phyloP scores from a whole-genome alignment of 257 asterid genomes.

The Eustoma russellianum region DNA sequence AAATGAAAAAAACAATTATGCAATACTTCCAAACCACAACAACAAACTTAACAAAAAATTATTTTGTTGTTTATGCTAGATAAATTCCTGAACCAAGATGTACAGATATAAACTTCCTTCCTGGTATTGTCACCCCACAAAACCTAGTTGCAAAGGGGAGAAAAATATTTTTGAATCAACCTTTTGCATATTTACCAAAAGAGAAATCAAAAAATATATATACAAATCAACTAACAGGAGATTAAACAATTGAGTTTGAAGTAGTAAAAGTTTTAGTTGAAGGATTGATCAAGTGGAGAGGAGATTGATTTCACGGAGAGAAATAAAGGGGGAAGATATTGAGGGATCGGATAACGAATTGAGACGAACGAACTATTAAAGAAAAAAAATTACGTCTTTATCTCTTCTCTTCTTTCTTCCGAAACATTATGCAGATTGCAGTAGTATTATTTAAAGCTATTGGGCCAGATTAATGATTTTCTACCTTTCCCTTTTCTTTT shows the following conservation, averaged over 20 bases:
- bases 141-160: background rate
- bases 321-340: slow-evolving; percentile 10
- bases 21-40: slow-evolving; percentile 27
- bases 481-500: background rate
- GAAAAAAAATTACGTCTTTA: slow-evolving; percentile 39
- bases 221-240: slow-evolving; percentile 27
- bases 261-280: slow-evolving; percentile 17
- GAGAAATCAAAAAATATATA: slow-evolving; percentile 29
- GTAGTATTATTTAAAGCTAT: too few species aligned
- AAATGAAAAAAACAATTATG: slow-evolving; percentile 5
- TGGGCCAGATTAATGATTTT: background rate
- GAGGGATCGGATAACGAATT: slow-evolving; percentile 42
- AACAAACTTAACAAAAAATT: slow-evolving; percentile 39
- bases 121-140: background rate
- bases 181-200: slow-evolving; percentile 15
- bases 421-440: slow-evolving; percentile 1
- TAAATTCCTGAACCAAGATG: background rate
- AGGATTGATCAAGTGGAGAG: background rate
- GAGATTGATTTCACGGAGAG: slow-evolving; percentile 12
- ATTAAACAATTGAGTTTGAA: slow-evolving; percentile 16
- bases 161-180: background rate
- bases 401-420: slow-evolving; percentile 10
- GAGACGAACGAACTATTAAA: slow-evolving; percentile 21
- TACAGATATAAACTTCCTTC: background rate
- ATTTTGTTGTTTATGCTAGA: slow-evolving; percentile 30